Evolutionary conservation across 148 eudicot genomes (phyloP).

Genomic region (Cornus florida): DNA sequence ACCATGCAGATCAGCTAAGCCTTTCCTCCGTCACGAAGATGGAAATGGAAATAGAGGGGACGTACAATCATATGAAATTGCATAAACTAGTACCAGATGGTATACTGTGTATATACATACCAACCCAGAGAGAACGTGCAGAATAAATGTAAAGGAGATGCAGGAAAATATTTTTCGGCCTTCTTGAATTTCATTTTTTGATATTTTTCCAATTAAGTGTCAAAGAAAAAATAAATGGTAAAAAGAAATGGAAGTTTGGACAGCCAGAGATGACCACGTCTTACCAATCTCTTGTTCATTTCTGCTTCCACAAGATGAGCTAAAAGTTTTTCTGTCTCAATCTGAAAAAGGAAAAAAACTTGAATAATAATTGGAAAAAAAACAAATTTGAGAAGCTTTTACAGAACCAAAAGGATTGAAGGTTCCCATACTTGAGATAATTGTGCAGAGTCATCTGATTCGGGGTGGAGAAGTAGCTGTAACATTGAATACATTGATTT

Average conservation of each 20-base stretch:
- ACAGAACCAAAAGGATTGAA: constrained; percentile 7
- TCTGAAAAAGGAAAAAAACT: constrained; percentile 47
- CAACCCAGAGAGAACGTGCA: too few species aligned
- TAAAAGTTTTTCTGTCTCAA: constrained; percentile 92
- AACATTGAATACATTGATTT: constrained; percentile 17
- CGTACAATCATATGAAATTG: too few species aligned
- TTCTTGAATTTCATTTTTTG: too few species aligned
- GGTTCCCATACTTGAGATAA: constrained; percentile 73
- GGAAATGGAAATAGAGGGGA: too few species aligned
- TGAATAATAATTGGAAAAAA: not conserved
- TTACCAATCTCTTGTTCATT: constrained; percentile 91
- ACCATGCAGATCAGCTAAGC: too few species aligned
- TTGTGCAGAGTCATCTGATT: constrained; percentile 99
- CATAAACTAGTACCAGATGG: too few species aligned
- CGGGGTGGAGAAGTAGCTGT: constrained; percentile 94
- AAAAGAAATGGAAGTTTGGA: not conserved
- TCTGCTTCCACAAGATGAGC: constrained; percentile 95
- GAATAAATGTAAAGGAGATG: too few species aligned
- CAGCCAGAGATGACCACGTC: constrained; percentile 3
- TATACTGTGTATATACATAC: too few species aligned
- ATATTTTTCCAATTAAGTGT: too few species aligned
- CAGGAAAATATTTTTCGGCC: not conserved
- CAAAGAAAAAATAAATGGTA: too few species aligned
- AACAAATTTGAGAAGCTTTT: not conserved
- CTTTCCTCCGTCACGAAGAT: too few species aligned